These are phyloP conservation scores for Monosporascus sp. DNA, from an alignment of 2,329 filamentous ascomycete genomes.

Conservation along the genomic window DNA sequence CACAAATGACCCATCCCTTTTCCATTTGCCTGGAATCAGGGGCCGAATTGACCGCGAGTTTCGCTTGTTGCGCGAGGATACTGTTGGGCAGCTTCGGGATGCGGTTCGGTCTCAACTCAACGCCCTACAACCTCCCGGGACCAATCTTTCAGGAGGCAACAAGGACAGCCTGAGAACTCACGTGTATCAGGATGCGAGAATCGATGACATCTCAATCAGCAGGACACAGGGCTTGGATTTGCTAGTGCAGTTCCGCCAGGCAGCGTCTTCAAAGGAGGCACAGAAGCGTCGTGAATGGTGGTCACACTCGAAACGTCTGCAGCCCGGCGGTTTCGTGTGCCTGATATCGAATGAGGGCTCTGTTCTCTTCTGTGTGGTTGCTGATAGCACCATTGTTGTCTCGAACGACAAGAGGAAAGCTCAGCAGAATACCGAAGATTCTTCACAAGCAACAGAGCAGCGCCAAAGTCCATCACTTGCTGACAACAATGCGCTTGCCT, in stretches of 20 bases:
- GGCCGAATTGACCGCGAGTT: slow-evolving; percentile 52
- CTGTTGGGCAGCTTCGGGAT: slow-evolving; percentile 47
- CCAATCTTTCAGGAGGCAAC: slow-evolving; percentile 4
- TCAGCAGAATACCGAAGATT: not conserved
- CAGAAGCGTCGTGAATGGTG: slow-evolving; percentile 43
- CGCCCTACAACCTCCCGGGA: slow-evolving; percentile 18
- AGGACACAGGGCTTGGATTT: slow-evolving; percentile 37
- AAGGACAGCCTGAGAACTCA: slow-evolving; percentile 28
- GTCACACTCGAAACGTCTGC: slow-evolving; percentile 42
- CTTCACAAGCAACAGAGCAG: not conserved
- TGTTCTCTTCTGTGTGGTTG: slow-evolving; percentile 38
- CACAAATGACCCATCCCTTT: slow-evolving; percentile 30
- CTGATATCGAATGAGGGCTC: slow-evolving; percentile 34
- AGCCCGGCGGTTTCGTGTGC: slow-evolving; percentile 45
- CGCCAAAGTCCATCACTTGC: slow-evolving; percentile 21
- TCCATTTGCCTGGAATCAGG: slow-evolving; percentile 36
- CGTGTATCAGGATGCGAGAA: slow-evolving; percentile 30
- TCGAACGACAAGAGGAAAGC: slow-evolving; percentile 11
- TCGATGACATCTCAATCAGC: slow-evolving; percentile 31
- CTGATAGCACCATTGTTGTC: slow-evolving; percentile 18
- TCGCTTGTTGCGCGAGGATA: slow-evolving; percentile 51
- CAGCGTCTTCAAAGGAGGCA: slow-evolving; percentile 18
- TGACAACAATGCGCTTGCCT: slow-evolving; percentile 24
- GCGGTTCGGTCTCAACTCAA: slow-evolving; percentile 37
- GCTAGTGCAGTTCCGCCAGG: slow-evolving; percentile 41